Evolutionary conservation across 768 basidiomycete genomes (phyloP).

Genomic region (Termitomyces sp.): DNA sequence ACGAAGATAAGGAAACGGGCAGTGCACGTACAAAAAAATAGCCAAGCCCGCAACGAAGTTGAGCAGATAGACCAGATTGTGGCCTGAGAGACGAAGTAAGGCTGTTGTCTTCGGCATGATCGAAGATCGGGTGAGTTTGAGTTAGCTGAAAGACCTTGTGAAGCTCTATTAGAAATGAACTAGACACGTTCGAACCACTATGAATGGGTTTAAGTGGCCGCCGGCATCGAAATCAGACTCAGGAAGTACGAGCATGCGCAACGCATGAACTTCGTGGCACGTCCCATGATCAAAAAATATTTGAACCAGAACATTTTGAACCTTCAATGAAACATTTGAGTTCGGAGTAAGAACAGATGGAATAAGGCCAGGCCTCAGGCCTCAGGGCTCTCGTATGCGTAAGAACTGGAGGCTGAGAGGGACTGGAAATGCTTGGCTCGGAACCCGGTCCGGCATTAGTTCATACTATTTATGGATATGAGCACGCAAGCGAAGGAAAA

Average conservation of each 20-base stretch:
- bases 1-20: background rate
- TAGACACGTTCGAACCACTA: background rate
- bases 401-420: too few relatives aligned
- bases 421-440: too few relatives aligned
- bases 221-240: background rate
- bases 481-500: too few relatives aligned
- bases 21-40: constrained; percentile 23
- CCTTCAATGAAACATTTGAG: too few relatives aligned
- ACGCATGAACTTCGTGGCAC: background rate
- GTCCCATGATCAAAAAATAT: too few relatives aligned
- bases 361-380: too few relatives aligned
- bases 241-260: background rate
- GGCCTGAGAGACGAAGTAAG: constrained; percentile 13
- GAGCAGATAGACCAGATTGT: constrained; percentile 19
- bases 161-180: background rate
- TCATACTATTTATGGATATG: too few relatives aligned
- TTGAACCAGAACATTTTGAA: too few relatives aligned
- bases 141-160: background rate
- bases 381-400: too few relatives aligned
- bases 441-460: too few relatives aligned
- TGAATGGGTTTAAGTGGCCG: background rate
- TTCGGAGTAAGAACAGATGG: too few relatives aligned
- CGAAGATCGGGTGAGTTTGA: background rate
- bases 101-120: background rate
- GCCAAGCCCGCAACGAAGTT: constrained; percentile 25